Evolutionary conservation across 2,329 filamentous ascomycete species (phyloP), one percentile per base, ranked within the genome.

Genomic region (Thielaviopsis euricoi): DNA sequence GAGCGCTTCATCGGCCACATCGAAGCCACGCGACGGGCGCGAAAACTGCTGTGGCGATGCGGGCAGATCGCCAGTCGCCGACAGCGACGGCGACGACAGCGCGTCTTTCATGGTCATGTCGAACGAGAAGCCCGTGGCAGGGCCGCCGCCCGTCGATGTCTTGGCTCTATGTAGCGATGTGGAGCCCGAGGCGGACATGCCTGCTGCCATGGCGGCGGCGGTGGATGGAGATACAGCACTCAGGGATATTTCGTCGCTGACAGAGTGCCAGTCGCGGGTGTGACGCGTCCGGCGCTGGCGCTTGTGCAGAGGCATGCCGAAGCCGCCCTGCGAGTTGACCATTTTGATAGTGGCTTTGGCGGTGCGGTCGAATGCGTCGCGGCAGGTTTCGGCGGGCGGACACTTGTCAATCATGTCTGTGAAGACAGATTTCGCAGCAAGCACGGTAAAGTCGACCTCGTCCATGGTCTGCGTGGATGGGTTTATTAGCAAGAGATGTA

Each of bases 361-460:
- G 73, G 95, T 97, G 46, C 91, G 82, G 65, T 95, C 88, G 67
- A 97, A 96, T 0, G 93, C 90, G 68, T 97, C 90, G 15, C 89
- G 83, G 68, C 91, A 97, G 12, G 90, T 89, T 74, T 96, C 90
- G 33, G 91, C 91, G 0, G 91, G 91, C 0, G 91, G 90, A 64
- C 93, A 97, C 69, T 95, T 95, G 63, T 94, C 87, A 63, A 94
- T 90, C 62, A 97, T 77, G 66, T 96, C 93, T 5, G 83, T 85
- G 50, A 97, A 83, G 9, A 97, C 89, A 1, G 91, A 96, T 53
- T 89, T 96, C 22, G 90, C 91, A 9, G 90, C 89, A 53, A 96
- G 76, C 9, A 97, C 87, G 0, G 91, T 97, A 65, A 95, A 95
- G 68, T 97, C 91, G n/a, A 97, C 89, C 68, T 97, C 91, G 66